Evolutionary conservation across 257 asterid species (phyloP).

Genomic region (Paraleonurus japonicus): DNA sequence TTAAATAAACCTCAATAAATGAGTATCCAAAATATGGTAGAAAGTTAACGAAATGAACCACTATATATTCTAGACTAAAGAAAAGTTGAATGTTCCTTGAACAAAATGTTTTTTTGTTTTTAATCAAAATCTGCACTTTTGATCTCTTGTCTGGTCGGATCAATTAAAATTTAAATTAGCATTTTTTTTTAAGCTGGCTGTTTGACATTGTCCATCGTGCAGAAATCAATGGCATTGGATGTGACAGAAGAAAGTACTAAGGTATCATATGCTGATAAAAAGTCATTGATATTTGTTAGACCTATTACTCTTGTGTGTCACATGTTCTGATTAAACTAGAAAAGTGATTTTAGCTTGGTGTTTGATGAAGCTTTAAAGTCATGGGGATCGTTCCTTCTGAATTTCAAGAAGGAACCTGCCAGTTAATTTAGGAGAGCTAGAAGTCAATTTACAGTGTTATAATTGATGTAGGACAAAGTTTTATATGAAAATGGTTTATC

Average conservation of each 20-base stretch:
- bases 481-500: too few species aligned
- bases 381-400: not conserved
- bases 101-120: not conserved
- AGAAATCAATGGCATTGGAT: conserved; percentile 82
- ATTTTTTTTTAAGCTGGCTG: conserved; percentile 27
- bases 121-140: not conserved
- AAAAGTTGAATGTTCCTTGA: not conserved
- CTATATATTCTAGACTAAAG: not conserved
- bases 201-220: conserved; percentile 46
- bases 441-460: not conserved
- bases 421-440: not conserved
- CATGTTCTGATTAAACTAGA: conserved; percentile 2
- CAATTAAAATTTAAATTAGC: conserved; percentile 10
- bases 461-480: not conserved
- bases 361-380: conserved; percentile 4
- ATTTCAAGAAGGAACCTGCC: not conserved
- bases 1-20: conserved; percentile 6
- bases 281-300: conserved; percentile 7
- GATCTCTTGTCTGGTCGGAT: not conserved
- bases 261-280: conserved; percentile 47
- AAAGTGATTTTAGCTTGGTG: not conserved
- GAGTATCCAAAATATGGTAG: not conserved
- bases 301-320: conserved; percentile 14
- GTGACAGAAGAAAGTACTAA: conserved; percentile 85
- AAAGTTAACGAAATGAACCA: not conserved